Evolutionary conservation across 371 early-diverging fungal genomes (phyloP).

Genomic region (Rhizomucor miehei): DNA sequence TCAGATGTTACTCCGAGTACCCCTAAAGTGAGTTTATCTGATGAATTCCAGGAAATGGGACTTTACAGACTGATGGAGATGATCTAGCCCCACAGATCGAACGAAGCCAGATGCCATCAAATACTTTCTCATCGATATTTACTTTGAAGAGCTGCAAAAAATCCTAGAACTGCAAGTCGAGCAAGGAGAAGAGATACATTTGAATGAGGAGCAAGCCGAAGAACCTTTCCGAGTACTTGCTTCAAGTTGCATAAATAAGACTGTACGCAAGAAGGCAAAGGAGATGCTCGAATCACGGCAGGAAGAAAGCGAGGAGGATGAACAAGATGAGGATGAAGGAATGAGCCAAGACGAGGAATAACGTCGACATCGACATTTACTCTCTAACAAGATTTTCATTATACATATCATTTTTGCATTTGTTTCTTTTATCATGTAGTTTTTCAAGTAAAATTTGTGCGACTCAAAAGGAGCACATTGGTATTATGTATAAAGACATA

Average conservation of each 20-base stretch:
- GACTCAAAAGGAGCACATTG: no score
- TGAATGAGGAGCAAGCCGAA: conserved; percentile 53
- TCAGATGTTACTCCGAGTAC: conserved; percentile 64
- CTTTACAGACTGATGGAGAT: conserved; percentile 8
- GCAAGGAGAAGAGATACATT: conserved; percentile 22
- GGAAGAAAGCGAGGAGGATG: conserved; percentile 3
- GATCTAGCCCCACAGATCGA: conserved; percentile 53
- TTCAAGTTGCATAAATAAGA: conserved; percentile 47
- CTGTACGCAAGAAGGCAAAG: conserved; percentile 54
- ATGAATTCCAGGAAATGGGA: neutral
- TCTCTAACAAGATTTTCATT: no score
- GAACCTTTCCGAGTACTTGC: conserved; percentile 66
- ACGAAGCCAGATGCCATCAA: conserved; percentile 75
- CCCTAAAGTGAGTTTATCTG: conserved; percentile 58
- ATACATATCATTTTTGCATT: no score
- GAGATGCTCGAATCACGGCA: conserved; percentile 23
- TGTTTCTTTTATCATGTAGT: no score
- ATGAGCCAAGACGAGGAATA: conserved; percentile 10
- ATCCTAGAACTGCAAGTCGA: conserved; percentile 48
- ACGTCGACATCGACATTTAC: no score
- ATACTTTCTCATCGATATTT: conserved; percentile 80
- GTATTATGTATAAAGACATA: no score
- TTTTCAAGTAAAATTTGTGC: no score
- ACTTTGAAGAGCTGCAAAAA: conserved; percentile 77
- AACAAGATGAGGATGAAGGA: conserved; percentile 3